Evolutionary conservation across 805 yeast genomes (phyloP).

Genomic region (Candida krabiensis): DNA sequence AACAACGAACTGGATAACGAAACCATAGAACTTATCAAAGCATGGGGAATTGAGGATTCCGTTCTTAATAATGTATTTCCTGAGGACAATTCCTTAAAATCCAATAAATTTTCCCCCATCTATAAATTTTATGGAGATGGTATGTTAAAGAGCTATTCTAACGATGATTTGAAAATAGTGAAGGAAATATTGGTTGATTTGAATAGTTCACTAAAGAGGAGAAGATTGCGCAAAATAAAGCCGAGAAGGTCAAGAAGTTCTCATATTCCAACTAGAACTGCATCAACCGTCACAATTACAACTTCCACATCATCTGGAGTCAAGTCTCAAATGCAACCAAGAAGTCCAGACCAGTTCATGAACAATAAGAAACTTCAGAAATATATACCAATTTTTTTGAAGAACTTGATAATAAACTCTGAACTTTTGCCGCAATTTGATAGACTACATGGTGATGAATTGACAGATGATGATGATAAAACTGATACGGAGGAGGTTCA

Average conservation of each 20-base stretch:
- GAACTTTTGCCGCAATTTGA: slow-evolving; percentile 23
- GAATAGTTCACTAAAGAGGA: slow-evolving; percentile 18
- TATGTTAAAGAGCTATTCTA: slow-evolving; percentile 18
- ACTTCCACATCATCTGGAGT: not conserved
- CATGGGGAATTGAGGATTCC: slow-evolving; percentile 34
- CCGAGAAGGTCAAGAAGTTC: not conserved
- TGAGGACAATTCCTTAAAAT: slow-evolving; percentile 1
- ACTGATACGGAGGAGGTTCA: slow-evolving; percentile 12
- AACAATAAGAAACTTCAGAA: slow-evolving; percentile 31
- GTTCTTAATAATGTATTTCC: not conserved
- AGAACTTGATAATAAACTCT: slow-evolving; percentile 26
- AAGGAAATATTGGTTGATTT: slow-evolving; percentile 20
- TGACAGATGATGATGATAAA: slow-evolving; percentile 5
- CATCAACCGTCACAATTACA: slow-evolving; percentile 14
- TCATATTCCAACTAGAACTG: slow-evolving; percentile 11
- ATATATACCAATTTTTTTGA: slow-evolving; percentile 31
- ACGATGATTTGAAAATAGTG: slow-evolving; percentile 22
- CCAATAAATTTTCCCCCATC: slow-evolving; percentile 4
- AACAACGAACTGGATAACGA: slow-evolving; percentile 15
- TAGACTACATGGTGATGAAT: slow-evolving; percentile 6
- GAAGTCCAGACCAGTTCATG: slow-evolving; percentile 23
- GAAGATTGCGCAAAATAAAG: slow-evolving; percentile 2
- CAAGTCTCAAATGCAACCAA: not conserved
- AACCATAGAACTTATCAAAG: slow-evolving; percentile 26
- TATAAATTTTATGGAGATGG: slow-evolving; percentile 24